Evolutionary conservation across 108 stramenopile genomes (phyloP).

Genomic region (Poteriospumella lacustris): DNA sequence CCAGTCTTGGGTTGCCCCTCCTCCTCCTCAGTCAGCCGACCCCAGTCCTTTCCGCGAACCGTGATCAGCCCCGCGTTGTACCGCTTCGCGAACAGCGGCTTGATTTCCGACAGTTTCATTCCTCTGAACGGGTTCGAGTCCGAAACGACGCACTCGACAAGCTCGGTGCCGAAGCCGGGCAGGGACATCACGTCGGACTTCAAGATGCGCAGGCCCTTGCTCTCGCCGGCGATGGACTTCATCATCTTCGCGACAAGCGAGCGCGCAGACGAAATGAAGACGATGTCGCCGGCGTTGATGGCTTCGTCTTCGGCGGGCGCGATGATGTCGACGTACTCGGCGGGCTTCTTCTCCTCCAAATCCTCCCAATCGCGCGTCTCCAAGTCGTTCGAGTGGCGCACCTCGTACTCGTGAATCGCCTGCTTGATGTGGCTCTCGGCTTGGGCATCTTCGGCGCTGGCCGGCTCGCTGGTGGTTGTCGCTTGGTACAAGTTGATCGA

Average conservation of each 20-base stretch:
- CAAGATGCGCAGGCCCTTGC: background rate
- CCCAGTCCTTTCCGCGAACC: too few species aligned
- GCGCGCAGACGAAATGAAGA: constrained; percentile 28
- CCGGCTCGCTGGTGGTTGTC: too few species aligned
- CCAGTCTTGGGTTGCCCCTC: too few species aligned
- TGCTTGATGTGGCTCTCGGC: too few species aligned
- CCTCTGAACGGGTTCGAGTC: constrained; percentile 42
- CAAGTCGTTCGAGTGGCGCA: too few species aligned
- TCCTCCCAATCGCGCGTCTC: too few species aligned
- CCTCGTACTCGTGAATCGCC: too few species aligned
- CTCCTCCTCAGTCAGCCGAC: too few species aligned
- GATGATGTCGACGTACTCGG: constrained; percentile 45
- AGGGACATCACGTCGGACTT: background rate
- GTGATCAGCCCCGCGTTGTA: background rate
- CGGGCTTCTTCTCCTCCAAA: too few species aligned
- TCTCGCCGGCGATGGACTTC: background rate
- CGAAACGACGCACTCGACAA: constrained; percentile 40
- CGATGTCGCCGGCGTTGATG: constrained; percentile 37
- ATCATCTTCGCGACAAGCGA: background rate
- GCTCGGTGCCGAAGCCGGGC: constrained; percentile 38
- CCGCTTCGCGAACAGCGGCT: background rate
- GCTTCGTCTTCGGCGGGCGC: constrained; percentile 35
- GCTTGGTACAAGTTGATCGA: too few species aligned
- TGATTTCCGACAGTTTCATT: background rate
- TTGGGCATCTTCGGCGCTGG: too few species aligned